phyloP scores from a whole-genome alignment of 2,329 filamentous ascomycete genomes.

The Venturia carpophila region DNA sequence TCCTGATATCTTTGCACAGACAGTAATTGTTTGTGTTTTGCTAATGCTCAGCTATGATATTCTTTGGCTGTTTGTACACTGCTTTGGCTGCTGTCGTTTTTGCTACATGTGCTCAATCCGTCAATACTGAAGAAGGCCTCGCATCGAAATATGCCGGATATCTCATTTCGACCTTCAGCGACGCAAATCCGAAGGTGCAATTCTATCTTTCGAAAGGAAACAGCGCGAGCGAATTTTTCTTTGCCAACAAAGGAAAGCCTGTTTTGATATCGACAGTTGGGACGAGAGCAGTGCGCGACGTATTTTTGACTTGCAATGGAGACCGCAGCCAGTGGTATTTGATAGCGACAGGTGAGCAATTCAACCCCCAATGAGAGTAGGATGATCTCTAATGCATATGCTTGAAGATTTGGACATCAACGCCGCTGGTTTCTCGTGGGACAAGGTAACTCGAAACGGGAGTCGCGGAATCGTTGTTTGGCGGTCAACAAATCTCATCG shows the following conservation, averaged over 20 bases:
- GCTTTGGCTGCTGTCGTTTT: neutral
- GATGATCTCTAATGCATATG: neutral
- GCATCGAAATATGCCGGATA: conserved; percentile 12
- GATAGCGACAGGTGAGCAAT: conserved; percentile 13
- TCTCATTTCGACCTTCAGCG: conserved; percentile 12
- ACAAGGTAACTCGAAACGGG: conserved; percentile 14
- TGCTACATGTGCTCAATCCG: neutral
- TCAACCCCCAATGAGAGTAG: neutral
- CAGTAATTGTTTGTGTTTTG: neutral
- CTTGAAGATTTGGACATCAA: conserved; percentile 14
- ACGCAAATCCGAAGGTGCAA: neutral
- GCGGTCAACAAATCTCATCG: conserved; percentile 1
- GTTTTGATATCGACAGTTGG: conserved; percentile 13
- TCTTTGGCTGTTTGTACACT: neutral
- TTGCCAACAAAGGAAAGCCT: conserved; percentile 2
- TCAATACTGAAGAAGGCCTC: neutral
- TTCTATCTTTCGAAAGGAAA: conserved; percentile 17
- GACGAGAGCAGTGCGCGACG: conserved; percentile 15
- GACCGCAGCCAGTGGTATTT: conserved; percentile 12
- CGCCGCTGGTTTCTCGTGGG: conserved; percentile 14
- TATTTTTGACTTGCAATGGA: conserved; percentile 12
- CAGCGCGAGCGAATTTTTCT: conserved; percentile 1
- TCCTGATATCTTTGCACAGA: neutral
- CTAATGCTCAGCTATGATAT: neutral
- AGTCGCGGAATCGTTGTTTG: conserved; percentile 16